Evolutionary conservation across 2,329 filamentous ascomycete genomes (phyloP).

Genomic region (Alternaria triticina): DNA sequence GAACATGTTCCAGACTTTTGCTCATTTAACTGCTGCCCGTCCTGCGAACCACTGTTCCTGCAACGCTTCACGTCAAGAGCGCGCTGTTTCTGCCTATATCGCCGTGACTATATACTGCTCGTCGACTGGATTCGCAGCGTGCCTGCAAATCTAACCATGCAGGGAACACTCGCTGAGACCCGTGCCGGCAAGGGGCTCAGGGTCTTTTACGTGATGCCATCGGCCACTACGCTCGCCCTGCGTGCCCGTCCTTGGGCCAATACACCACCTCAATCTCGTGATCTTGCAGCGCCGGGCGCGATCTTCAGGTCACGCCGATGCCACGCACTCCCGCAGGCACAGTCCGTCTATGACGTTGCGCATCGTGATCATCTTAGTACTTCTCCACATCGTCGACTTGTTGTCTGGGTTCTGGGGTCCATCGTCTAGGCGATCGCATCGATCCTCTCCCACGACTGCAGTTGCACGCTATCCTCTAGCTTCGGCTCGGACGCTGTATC

Average conservation of each 20-base stretch:
- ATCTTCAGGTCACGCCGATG: slow-evolving; percentile 1
- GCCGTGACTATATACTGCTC: slow-evolving; percentile 2
- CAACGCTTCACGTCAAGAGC: slow-evolving; percentile 13
- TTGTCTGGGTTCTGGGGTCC: not conserved
- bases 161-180: slow-evolving; percentile 1
- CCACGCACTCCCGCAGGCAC: slow-evolving; percentile 6
- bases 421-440: slow-evolving; percentile 33
- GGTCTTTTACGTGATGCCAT: slow-evolving; percentile 1
- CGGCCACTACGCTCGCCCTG: not conserved
- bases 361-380: not conserved
- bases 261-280: not conserved
- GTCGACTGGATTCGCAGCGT: not conserved
- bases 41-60: slow-evolving; percentile 38
- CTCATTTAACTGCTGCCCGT: slow-evolving; percentile 30
- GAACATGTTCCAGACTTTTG: slow-evolving; percentile 21
- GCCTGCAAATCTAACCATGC: slow-evolving; percentile 5
- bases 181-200: not conserved
- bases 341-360: slow-evolving; percentile 12
- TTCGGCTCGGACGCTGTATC: slow-evolving; percentile 41
- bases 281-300: not conserved
- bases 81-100: slow-evolving; percentile 15
- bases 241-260: not conserved
- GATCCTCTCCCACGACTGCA: slow-evolving; percentile 54
- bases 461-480: slow-evolving; percentile 52
- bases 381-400: slow-evolving; percentile 1